phyloP scores from a whole-genome alignment of 208 protist genomes.

The Crithidia mellificae region DNA sequence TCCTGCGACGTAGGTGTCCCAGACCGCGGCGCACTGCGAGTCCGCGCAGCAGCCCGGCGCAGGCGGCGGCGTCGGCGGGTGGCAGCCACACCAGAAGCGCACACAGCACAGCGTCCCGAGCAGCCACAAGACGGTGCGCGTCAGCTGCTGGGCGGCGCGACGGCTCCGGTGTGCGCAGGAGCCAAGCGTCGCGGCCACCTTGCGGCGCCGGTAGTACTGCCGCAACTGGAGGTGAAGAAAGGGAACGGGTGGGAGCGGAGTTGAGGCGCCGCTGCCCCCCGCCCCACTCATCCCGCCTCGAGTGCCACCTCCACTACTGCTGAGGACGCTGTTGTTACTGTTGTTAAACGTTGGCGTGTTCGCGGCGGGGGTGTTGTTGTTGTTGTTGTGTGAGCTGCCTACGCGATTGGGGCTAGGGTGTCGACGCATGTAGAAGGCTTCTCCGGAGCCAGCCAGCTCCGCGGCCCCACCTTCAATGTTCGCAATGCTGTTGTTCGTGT shows the following conservation, averaged over 20 bases:
- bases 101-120: conserved; percentile 16
- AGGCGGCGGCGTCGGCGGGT: background rate
- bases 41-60: conserved; percentile 8
- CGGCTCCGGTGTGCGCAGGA: conserved; percentile 1
- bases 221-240: conserved; percentile 14
- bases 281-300: background rate
- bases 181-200: conserved; percentile 10
- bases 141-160: background rate
- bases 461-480: too few relatives aligned
- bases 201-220: conserved; percentile 11
- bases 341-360: too few relatives aligned
- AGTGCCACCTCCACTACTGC: background rate
- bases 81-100: conserved; percentile 20
- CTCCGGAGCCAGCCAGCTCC: background rate
- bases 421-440: background rate
- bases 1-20: background rate
- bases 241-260: background rate
- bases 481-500: background rate
- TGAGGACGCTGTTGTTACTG: too few relatives aligned
- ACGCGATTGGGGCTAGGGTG: background rate
- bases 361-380: too few relatives aligned
- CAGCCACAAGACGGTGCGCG: conserved; percentile 18
- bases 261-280: background rate
- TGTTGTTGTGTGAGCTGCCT: background rate
- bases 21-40: background rate